These are phyloP conservation scores for Pestalotiopsis sp. DNA, from an alignment of 2,329 filamentous ascomycete species.

Conservation along the genomic window DNA sequence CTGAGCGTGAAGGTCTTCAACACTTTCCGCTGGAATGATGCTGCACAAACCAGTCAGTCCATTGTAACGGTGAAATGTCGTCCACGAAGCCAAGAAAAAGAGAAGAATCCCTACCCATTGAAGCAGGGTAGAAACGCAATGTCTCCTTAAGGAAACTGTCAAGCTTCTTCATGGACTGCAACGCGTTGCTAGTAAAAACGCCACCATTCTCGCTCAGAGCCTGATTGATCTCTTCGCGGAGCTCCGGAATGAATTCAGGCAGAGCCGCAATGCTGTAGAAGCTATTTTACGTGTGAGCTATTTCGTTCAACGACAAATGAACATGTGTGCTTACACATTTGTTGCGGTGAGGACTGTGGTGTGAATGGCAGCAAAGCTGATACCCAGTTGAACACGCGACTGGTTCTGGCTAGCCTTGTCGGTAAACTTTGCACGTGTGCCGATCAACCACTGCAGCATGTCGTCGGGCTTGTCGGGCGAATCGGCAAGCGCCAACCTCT, in stretches of 20 bases:
- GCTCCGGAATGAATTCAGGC: constrained; percentile 47
- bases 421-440: constrained; percentile 35
- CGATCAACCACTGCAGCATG: constrained; percentile 47
- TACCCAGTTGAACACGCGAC: constrained; percentile 40
- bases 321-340: constrained; percentile 33
- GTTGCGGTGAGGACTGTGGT: constrained; percentile 45
- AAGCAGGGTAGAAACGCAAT: constrained; percentile 20
- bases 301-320: background rate
- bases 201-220: constrained; percentile 36
- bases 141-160: constrained; percentile 34
- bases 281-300: constrained; percentile 27
- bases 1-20: constrained; percentile 47
- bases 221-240: constrained; percentile 51
- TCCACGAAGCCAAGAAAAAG: background rate
- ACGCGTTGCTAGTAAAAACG: constrained; percentile 26
- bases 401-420: constrained; percentile 31
- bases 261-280: constrained; percentile 45
- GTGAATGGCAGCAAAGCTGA: constrained; percentile 53
- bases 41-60: constrained; percentile 10
- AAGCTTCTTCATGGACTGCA: constrained; percentile 33
- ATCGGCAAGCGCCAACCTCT: constrained; percentile 14
- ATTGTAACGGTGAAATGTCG: constrained; percentile 2
- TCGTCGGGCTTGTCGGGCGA: constrained; percentile 36
- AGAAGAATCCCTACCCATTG: constrained; percentile 22
- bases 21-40: constrained; percentile 46